Percentiles rank a stretch among this genome's conserved stretches.
Conservation (phyloP, 441 rosid genomes). For the Hypseocharis bilobata region DNA sequence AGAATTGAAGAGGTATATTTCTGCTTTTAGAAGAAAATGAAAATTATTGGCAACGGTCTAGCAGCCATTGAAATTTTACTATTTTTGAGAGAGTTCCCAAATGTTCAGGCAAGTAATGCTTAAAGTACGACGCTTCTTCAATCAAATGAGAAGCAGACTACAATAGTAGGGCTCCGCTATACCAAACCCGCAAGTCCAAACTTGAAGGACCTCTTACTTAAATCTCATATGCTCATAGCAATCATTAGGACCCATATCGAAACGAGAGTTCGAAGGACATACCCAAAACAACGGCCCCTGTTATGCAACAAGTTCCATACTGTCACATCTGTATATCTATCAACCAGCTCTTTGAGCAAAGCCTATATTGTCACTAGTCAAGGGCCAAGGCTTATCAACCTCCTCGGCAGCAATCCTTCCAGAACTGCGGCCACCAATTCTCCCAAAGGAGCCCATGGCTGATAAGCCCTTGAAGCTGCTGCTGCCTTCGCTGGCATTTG, state of each 20-base stretch:
- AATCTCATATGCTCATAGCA: neutral
- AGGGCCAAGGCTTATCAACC: slow-evolving; percentile 51
- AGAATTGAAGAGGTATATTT: neutral
- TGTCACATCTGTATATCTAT: neutral
- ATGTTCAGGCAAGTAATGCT: neutral
- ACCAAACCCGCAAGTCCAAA: neutral
- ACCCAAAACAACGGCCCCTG: slow-evolving; percentile 4
- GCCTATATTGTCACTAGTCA: slow-evolving; percentile 10
- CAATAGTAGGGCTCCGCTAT: neutral
- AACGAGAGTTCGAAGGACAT: slow-evolving; percentile 11
- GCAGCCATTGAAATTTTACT: neutral
- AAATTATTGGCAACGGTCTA: neutral
- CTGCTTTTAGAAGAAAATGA: neutral
- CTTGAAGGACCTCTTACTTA: slow-evolving; percentile 6
- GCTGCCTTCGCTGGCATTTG: slow-evolving; percentile 81
- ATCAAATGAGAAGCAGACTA: slow-evolving; percentile 12
- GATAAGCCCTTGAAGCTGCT: slow-evolving; percentile 88
- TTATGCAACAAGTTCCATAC: neutral
- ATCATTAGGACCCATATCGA: neutral
- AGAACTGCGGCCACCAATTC: slow-evolving; percentile 66
- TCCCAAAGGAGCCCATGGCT: slow-evolving; percentile 52
- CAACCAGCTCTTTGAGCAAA: neutral
- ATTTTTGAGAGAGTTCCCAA: neutral
- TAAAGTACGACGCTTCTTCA: slow-evolving; percentile 6
- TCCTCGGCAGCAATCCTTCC: slow-evolving; percentile 69